Conservation (phyloP, 148 eudicot species). For the Camellia sinensis region DNA sequence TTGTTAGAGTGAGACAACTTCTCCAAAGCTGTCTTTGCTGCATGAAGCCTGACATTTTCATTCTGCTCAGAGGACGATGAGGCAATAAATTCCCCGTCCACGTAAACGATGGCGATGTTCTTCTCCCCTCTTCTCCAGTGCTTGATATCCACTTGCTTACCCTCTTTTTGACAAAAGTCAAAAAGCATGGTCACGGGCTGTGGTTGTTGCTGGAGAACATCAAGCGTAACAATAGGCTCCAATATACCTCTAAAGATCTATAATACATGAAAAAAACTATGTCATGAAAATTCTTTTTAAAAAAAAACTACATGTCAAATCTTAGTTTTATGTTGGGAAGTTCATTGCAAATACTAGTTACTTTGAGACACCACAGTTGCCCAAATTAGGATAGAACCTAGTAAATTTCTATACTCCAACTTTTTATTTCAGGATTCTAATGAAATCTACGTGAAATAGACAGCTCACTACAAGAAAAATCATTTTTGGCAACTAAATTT, state of each 20-base stretch:
- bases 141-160: conserved; percentile 5
- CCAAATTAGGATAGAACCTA: background rate
- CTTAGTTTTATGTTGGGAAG: background rate
- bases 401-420: background rate
- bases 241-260: conserved; percentile 55
- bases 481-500: no score
- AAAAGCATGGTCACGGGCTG: conserved; percentile 75
- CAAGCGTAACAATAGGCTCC: conserved; percentile 74
- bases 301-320: background rate
- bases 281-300: background rate
- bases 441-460: background rate
- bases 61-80: conserved; percentile 50
- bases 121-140: conserved; percentile 11
- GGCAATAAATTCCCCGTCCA: conserved; percentile 49
- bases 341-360: background rate
- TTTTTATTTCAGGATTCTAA: background rate
- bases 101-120: conserved; percentile 53
- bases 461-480: no score
- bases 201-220: conserved; percentile 53
- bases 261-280: background rate
- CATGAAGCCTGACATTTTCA: conserved; percentile 65
- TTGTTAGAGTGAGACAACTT: conserved; percentile 22
- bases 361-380: background rate
- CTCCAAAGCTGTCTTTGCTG: conserved; percentile 56
- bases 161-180: conserved; percentile 67